Conservation (phyloP, 2,329 filamentous ascomycete species). For the Leptosphaerulina australis region DNA sequence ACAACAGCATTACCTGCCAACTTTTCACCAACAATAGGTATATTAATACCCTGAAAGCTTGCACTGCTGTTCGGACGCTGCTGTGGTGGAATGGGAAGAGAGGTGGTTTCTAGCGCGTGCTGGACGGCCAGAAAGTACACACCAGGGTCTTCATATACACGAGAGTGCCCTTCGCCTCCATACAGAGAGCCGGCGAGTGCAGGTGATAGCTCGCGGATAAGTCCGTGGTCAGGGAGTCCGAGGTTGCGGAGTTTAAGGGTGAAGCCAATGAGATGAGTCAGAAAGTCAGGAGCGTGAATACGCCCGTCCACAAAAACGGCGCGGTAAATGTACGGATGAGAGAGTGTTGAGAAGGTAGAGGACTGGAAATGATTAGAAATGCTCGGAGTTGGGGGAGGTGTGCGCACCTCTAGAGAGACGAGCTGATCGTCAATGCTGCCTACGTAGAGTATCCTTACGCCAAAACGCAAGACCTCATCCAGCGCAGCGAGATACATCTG, state of each 20-base stretch:
- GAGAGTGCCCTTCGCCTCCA: conserved; percentile 88
- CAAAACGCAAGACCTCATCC: conserved; percentile 74
- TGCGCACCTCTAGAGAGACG: conserved; percentile 80
- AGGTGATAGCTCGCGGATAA: conserved; percentile 86
- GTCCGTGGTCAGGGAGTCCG: conserved; percentile 88
- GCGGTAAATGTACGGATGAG: conserved; percentile 91
- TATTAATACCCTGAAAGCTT: conserved; percentile 40
- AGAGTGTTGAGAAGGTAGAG: conserved; percentile 81
- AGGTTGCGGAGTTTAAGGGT: conserved; percentile 92
- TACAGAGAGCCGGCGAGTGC: conserved; percentile 92
- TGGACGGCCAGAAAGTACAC: conserved; percentile 72
- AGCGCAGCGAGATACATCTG: conserved; percentile 79
- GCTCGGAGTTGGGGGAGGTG: neutral
- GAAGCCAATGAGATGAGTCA: conserved; percentile 91
- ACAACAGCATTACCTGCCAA: conserved; percentile 19
- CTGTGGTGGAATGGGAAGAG: conserved; percentile 35
- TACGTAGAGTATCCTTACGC: conserved; percentile 82
- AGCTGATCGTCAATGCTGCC: conserved; percentile 97
- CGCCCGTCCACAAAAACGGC: conserved; percentile 96
- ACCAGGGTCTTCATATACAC: conserved; percentile 85
- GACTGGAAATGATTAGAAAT: conserved; percentile 66
- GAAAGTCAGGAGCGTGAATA: conserved; percentile 90
- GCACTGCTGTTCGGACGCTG: conserved; percentile 31
- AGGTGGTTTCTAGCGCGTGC: conserved; percentile 56
- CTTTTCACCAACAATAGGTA: conserved; percentile 39